Conservation (phyloP, 1,284 basidiomycete species). For the Cryptococcus wingfieldii region DNA sequence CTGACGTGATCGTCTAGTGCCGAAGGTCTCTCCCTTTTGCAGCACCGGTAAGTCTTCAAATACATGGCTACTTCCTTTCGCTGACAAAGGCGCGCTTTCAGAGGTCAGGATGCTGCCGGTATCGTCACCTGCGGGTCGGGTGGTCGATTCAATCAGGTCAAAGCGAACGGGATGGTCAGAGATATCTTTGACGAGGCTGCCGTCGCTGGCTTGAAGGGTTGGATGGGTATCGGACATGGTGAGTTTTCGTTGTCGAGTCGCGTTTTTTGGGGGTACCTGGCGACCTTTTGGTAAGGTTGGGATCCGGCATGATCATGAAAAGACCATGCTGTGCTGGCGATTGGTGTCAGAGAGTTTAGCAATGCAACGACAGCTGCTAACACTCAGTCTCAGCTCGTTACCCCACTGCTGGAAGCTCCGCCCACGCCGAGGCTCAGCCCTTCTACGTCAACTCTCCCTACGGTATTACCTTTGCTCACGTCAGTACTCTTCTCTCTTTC, state of each 20-base stretch:
- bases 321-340: background rate
- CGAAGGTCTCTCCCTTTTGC: constrained; percentile 83
- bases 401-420: constrained; percentile 95
- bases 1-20: constrained; percentile 38
- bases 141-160: constrained; percentile 95
- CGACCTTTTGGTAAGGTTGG: too few relatives aligned
- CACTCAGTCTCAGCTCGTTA: constrained; percentile 67
- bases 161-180: constrained; percentile 99
- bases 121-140: constrained; percentile 94
- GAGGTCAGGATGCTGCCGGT: constrained; percentile 95
- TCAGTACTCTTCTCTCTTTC: constrained; percentile 50
- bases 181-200: constrained; percentile 88
- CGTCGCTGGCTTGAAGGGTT: constrained; percentile 74
- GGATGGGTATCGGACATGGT: constrained; percentile 99
- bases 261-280: background rate
- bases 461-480: constrained; percentile 96
- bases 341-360: background rate
- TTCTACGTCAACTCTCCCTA: constrained; percentile 98
- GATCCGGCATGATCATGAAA: too few relatives aligned
- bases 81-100: constrained; percentile 13
- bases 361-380: background rate
- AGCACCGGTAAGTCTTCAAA: constrained; percentile 61
- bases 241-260: constrained; percentile 26
- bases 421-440: constrained; percentile 97
- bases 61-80: background rate